A percentile compares a stretch with the other conserved stretches of the same genome.
Conservation (phyloP, 2,329 filamentous ascomycete species). For the Westerdykella aurantiaca region DNA sequence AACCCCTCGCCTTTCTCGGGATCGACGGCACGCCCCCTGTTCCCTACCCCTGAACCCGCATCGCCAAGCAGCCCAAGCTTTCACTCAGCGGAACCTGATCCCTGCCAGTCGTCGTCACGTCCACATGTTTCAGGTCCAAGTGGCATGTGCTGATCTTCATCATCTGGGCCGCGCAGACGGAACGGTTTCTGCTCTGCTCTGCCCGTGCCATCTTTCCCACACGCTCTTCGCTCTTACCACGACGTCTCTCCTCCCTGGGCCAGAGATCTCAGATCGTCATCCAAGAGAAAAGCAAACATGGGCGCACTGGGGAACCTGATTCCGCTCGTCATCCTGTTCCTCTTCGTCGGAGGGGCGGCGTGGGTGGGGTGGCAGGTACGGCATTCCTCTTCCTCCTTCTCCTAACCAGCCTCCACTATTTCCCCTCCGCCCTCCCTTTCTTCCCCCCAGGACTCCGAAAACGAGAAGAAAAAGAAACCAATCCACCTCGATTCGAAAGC, state of each 20-base stretch:
- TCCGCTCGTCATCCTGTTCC: constrained; percentile 60
- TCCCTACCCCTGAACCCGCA: no score
- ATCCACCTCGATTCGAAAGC: no score
- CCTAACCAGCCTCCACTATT: not conserved
- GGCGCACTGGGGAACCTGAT: constrained; percentile 49
- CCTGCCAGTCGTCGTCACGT: no score
- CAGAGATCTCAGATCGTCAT: not conserved
- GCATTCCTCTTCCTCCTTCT: not conserved
- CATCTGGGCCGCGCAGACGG: no score
- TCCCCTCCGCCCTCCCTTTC: not conserved
- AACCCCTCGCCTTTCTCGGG: no score
- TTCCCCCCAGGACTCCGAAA: not conserved
- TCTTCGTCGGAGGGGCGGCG: constrained; percentile 51
- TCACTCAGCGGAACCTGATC: no score
- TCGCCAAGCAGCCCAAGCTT: no score
- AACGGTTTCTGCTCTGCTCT: no score
- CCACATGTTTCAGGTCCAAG: no score
- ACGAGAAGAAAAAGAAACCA: no score
- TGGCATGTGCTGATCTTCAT: no score
- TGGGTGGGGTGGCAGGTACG: constrained; percentile 62
- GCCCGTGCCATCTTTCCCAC: not conserved
- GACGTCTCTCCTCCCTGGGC: not conserved
- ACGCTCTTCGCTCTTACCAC: not conserved
- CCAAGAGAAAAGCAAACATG: constrained; percentile 15
- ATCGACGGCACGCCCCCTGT: no score